Conservation (phyloP, 1,139 yeast species). For the Pneumocystis oryctolagi region DNA sequence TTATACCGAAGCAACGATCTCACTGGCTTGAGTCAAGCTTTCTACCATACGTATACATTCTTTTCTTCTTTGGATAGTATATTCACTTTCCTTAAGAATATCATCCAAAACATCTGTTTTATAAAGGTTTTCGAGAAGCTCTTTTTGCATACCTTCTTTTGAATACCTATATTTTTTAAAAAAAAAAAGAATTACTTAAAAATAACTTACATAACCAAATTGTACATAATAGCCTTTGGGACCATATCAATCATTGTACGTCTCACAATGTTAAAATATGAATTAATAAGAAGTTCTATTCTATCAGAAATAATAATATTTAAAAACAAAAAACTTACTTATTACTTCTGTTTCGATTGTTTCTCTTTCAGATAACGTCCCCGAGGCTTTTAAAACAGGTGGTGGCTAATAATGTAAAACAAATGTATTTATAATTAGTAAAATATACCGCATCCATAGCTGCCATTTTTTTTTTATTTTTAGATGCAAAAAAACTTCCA, state of each 20-base stretch:
- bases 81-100: slow-evolving; percentile 79
- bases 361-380: slow-evolving; percentile 89
- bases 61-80: slow-evolving; percentile 84
- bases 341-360: slow-evolving; percentile 94
- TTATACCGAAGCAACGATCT: slow-evolving; percentile 47
- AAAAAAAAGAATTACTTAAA: neutral
- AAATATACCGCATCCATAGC: slow-evolving; percentile 51
- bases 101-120: slow-evolving; percentile 59
- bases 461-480: slow-evolving; percentile 85
- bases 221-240: slow-evolving; percentile 90
- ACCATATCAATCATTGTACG: slow-evolving; percentile 84
- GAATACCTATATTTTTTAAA: slow-evolving; percentile 25
- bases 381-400: slow-evolving; percentile 83
- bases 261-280: slow-evolving; percentile 84
- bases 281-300: slow-evolving; percentile 55
- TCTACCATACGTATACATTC: slow-evolving; percentile 93
- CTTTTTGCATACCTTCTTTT: slow-evolving; percentile 79
- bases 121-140: slow-evolving; percentile 72
- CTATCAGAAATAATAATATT: neutral
- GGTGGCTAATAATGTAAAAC: slow-evolving; percentile 43
- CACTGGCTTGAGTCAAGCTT: slow-evolving; percentile 74
- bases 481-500: slow-evolving; percentile 85
- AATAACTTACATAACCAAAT: slow-evolving; percentile 38
- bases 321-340: slow-evolving; percentile 21
- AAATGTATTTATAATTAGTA: slow-evolving; percentile 27